These are phyloP conservation scores for Macrophomina pseudophaseolina DNA, from an alignment of 2,329 filamentous ascomycete genomes.

Conservation along the genomic window DNA sequence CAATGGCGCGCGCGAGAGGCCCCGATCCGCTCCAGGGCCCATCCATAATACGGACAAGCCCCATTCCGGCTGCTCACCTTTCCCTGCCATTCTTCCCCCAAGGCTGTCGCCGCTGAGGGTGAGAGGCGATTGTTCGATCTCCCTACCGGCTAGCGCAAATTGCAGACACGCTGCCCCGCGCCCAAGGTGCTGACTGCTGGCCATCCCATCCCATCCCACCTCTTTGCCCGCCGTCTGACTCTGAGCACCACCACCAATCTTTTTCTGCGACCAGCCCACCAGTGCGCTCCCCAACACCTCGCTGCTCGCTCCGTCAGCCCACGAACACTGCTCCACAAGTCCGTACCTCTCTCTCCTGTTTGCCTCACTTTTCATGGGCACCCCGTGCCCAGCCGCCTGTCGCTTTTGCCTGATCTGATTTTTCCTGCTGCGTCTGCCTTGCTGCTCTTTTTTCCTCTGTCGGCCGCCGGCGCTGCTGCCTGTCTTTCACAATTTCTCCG, in stretches of 20 bases:
- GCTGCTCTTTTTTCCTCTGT: slow-evolving; percentile 5
- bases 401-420: slow-evolving; percentile 19
- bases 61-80: slow-evolving; percentile 25
- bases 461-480: not conserved
- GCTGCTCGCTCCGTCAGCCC: slow-evolving; percentile 13
- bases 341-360: slow-evolving; percentile 17
- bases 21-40: slow-evolving; percentile 25
- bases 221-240: slow-evolving; percentile 18
- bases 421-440: slow-evolving; percentile 18
- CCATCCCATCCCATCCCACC: slow-evolving; percentile 21
- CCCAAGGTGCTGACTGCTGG: slow-evolving; percentile 11
- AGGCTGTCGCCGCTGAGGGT: slow-evolving; percentile 21
- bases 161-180: slow-evolving; percentile 20
- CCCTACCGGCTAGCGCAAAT: slow-evolving; percentile 22
- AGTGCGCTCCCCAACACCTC: slow-evolving; percentile 6
- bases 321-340: slow-evolving; percentile 15
- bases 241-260: slow-evolving; percentile 25
- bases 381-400: slow-evolving; percentile 17
- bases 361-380: slow-evolving; percentile 1
- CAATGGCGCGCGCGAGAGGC: slow-evolving; percentile 20
- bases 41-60: slow-evolving; percentile 29
- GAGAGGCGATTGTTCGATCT: slow-evolving; percentile 23
- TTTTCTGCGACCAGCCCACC: slow-evolving; percentile 15
- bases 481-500: not conserved
- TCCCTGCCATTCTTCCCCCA: slow-evolving; percentile 24